Evolutionary conservation across 2,329 filamentous ascomycete species (phyloP), one percentile per base, ranked within the genome.

Genomic region (Trichophyton equinum): DNA sequence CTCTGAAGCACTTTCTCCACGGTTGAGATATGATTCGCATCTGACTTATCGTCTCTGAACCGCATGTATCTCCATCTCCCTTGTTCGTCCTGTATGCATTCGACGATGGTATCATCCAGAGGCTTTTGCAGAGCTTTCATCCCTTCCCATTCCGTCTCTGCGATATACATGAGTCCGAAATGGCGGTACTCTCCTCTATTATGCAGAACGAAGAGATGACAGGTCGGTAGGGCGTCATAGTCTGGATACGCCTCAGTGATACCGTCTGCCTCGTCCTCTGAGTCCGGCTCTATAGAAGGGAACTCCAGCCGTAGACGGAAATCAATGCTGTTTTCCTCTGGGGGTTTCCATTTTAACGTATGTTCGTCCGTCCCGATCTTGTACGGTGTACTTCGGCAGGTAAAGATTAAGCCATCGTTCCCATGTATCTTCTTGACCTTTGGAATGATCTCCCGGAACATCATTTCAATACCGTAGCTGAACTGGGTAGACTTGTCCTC

Each of bases 291-390:
- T n/a, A 87, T 78, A 0, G 79, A 70, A 0, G 88, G 87, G 68
- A 96, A 97, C 11, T 82, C 79, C 49, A 99, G 81, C 58, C 82
- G 83, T 67, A 97, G 81, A 47, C 87, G 83, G 73, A 96, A 96
- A 72, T 99, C 94, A 67, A 99, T 85, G 0, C 91, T 95, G 76
- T 99, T 99, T 73, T 99, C 94, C 65, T 89, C 81, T 3, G 90
- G 89, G 0, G 92, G 91, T 75, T 99, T 99, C 94, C 94, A 99
- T 74, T 99, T 99, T 44, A 99, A 79, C 64, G 96, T 99, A 72
- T 96, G 87, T 57, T 84, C 83, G 74, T 99, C 94, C 11, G 94
- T 99, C 66, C 94, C 94, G 66, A 88, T 86, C 67, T 86, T 86
- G 77, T 99, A 99, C 8, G 86, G 82, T 18, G 89, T 90, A 67